Conservation (phyloP, 2,329 filamentous ascomycete species). For the Claviceps capensis region DNA sequence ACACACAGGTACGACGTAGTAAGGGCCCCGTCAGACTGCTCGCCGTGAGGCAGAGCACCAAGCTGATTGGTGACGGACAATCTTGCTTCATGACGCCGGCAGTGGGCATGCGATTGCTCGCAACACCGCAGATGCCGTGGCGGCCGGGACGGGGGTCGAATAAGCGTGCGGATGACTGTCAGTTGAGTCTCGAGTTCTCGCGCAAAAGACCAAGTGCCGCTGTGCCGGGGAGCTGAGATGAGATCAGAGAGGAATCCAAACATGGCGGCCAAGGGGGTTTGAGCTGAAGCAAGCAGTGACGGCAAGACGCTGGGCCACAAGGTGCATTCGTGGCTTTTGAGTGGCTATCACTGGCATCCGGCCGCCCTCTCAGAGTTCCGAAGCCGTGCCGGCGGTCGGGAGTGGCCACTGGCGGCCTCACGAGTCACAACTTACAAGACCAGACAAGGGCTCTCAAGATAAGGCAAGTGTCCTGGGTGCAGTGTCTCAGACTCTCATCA, state of each 20-base stretch:
- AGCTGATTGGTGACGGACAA: neutral
- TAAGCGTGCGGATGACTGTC: neutral
- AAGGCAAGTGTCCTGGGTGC: neutral
- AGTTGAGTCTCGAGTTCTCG: neutral
- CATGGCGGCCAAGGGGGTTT: neutral
- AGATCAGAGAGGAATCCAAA: neutral
- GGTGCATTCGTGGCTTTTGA: conserved; percentile 17
- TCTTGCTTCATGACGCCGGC: neutral
- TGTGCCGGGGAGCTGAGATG: neutral
- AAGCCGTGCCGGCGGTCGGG: neutral
- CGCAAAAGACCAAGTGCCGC: neutral
- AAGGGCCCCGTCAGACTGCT: neutral
- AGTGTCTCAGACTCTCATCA: neutral
- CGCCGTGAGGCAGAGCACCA: neutral
- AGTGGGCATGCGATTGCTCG: neutral
- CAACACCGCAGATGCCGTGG: neutral
- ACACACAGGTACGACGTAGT: neutral
- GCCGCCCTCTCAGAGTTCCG: neutral
- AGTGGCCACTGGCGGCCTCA: neutral
- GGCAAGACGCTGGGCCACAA: conserved; percentile 15
- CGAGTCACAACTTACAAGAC: too few species aligned
- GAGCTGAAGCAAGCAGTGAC: conserved; percentile 6
- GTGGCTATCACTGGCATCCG: conserved; percentile 11
- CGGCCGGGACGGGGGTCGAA: too few species aligned
- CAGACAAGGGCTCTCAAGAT: neutral